Evolutionary conservation across 192 early-diverging fungal genomes (phyloP).

Genomic region (Fimicolochytrium jonesii): DNA sequence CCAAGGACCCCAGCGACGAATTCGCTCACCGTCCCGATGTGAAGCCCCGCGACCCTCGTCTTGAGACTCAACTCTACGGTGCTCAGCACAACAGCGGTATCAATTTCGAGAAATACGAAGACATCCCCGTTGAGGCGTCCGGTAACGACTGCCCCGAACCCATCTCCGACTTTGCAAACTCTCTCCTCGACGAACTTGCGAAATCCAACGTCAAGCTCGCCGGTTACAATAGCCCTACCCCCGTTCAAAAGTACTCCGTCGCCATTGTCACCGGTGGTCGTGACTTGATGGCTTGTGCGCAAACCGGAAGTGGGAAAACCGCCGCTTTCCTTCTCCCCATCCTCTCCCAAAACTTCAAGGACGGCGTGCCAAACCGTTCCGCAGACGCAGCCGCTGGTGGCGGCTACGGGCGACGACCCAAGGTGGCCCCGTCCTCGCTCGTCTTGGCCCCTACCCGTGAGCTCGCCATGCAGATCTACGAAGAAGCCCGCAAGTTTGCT

Average conservation of each 20-base stretch:
- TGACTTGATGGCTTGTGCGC: slow-evolving; percentile 98
- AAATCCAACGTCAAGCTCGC: slow-evolving; percentile 86
- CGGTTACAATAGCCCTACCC: slow-evolving; percentile 85
- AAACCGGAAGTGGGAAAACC: slow-evolving; percentile 89
- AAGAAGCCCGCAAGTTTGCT: slow-evolving; percentile 71
- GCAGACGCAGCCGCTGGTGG: slow-evolving; percentile 26
- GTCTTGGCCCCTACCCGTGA: slow-evolving; percentile 94
- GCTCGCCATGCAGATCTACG: slow-evolving; percentile 90
- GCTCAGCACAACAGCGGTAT: slow-evolving; percentile 86
- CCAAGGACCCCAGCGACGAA: slow-evolving; percentile 57
- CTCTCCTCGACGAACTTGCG: slow-evolving; percentile 77
- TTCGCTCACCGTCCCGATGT: slow-evolving; percentile 70
- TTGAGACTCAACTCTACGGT: slow-evolving; percentile 76
- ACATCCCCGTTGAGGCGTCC: slow-evolving; percentile 94
- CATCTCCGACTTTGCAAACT: slow-evolving; percentile 61
- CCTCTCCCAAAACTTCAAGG: slow-evolving; percentile 83
- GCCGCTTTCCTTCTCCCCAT: slow-evolving; percentile 98
- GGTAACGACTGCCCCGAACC: slow-evolving; percentile 47
- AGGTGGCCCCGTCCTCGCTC: slow-evolving; percentile 66
- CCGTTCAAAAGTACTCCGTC: slow-evolving; percentile 73
- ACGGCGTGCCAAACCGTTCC: slow-evolving; percentile 55
- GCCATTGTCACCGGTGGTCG: slow-evolving; percentile 58
- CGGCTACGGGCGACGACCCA: slow-evolving; percentile 33
- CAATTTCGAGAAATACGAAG: slow-evolving; percentile 99
- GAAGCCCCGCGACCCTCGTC: slow-evolving; percentile 68